Evolutionary conservation across 2,329 filamentous ascomycete genomes (phyloP).

Genomic region (Colletotrichum tanaceti): DNA sequence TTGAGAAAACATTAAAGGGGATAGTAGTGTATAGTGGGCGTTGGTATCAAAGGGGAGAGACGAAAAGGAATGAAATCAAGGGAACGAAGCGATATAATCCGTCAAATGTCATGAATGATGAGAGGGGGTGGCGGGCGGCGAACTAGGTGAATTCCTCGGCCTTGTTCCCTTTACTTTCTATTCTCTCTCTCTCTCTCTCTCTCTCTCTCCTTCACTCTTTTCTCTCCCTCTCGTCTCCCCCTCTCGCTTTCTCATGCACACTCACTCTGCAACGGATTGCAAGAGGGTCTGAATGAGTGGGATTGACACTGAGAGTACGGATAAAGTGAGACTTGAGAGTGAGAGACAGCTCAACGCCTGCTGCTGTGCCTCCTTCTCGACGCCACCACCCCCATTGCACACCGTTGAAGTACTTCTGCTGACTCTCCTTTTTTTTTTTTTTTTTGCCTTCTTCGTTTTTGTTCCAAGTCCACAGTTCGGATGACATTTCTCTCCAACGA

Average conservation of each 20-base stretch:
- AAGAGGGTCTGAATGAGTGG: background rate
- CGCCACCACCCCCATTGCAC: background rate
- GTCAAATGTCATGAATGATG: constrained; percentile 5
- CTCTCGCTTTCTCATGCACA: background rate
- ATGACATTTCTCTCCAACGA: constrained; percentile 27
- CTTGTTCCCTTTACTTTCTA: background rate
- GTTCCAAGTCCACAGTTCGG: constrained; percentile 12
- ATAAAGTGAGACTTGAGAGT: no score
- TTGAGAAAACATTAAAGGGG: background rate
- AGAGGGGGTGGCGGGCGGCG: background rate
- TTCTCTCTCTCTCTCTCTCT: background rate
- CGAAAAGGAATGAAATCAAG: constrained; percentile 3
- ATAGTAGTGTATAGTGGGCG: no score
- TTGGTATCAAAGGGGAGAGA: background rate
- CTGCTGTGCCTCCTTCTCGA: background rate
- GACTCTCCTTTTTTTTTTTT: no score
- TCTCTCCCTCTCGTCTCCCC: no score
- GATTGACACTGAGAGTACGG: no score
- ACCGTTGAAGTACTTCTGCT: background rate
- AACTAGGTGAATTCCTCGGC: background rate
- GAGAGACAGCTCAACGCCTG: background rate
- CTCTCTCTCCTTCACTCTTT: no score
- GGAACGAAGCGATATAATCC: background rate
- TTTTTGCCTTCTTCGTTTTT: background rate
- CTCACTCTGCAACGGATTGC: background rate